Percentiles rank a stretch among this genome's conserved stretches.
phyloP scores from a whole-genome alignment of 2,329 filamentous ascomycete species.

The Talaromyces sp. region DNA sequence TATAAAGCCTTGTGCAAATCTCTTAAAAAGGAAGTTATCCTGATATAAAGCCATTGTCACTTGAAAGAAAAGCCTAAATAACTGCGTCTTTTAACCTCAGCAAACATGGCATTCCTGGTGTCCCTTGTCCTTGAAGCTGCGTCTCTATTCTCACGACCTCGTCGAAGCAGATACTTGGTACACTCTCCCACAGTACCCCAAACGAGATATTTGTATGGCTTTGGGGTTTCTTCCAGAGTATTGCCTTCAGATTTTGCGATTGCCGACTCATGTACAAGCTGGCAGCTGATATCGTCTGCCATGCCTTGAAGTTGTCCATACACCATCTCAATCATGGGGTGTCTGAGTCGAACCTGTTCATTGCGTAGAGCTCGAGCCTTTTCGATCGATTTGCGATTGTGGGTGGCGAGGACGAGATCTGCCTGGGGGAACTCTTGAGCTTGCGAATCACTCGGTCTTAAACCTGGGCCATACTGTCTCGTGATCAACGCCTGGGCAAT shows the following conservation, averaged over 20 bases:
- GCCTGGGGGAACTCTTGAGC: conserved; percentile 46
- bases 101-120: conserved; percentile 46
- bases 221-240: conserved; percentile 31
- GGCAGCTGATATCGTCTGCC: conserved; percentile 54
- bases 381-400: conserved; percentile 67
- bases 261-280: conserved; percentile 41
- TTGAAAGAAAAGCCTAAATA: not conserved
- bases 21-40: not conserved
- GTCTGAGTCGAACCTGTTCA: conserved; percentile 32
- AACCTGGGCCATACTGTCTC: conserved; percentile 49
- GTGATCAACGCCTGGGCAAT: conserved; percentile 62
- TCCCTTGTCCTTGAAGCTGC: conserved; percentile 47
- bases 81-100: conserved; percentile 40
- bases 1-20: not conserved
- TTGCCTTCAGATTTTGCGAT: conserved; percentile 20
- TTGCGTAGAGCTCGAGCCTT: conserved; percentile 45
- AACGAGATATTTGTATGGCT: conserved; percentile 49
- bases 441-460: conserved; percentile 38
- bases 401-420: conserved; percentile 68
- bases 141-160: conserved; percentile 54
- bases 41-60: not conserved
- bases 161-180: conserved; percentile 62
- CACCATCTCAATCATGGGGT: conserved; percentile 41
- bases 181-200: conserved; percentile 63
- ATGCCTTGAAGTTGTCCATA: conserved; percentile 55